phyloP scores from a whole-genome alignment of 2,329 filamentous ascomycete species.

The Diaporthe nobilis region DNA sequence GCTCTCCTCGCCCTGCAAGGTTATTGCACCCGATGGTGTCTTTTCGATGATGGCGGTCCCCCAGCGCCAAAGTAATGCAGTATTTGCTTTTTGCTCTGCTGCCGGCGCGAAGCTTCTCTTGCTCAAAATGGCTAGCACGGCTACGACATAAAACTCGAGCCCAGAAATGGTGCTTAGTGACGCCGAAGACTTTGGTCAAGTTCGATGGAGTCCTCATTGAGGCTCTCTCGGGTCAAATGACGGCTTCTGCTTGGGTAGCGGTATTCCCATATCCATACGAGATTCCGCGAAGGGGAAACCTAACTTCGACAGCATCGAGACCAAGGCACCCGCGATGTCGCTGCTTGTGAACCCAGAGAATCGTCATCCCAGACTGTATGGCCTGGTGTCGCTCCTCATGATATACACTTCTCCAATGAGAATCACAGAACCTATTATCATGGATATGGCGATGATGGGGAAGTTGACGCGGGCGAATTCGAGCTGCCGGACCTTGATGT shows the following conservation, averaged over 20 bases:
- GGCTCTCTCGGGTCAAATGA: background rate
- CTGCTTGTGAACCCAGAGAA: background rate
- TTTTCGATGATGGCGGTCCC: background rate
- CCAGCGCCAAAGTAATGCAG: conserved; percentile 12
- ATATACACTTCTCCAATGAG: conserved; percentile 77
- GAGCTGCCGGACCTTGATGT: conserved; percentile 73
- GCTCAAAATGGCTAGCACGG: background rate
- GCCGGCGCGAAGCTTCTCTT: conserved; percentile 6
- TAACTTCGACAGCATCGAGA: background rate
- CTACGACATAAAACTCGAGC: background rate
- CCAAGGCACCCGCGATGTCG: background rate
- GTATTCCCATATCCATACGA: background rate
- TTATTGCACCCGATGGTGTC: background rate
- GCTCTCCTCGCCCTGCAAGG: conserved; percentile 6
- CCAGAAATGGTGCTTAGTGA: background rate
- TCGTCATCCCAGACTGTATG: conserved; percentile 51
- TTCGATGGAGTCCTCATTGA: background rate
- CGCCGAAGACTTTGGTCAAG: background rate
- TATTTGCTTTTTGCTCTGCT: background rate
- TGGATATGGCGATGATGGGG: conserved; percentile 78
- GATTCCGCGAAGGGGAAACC: background rate
- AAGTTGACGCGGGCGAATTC: conserved; percentile 80
- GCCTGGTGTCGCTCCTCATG: conserved; percentile 55
- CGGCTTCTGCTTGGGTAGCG: background rate
- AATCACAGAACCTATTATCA: conserved; percentile 74